phyloP scores from a whole-genome alignment of 2,329 filamentous ascomycete species.

The Penicillium crustosum region DNA sequence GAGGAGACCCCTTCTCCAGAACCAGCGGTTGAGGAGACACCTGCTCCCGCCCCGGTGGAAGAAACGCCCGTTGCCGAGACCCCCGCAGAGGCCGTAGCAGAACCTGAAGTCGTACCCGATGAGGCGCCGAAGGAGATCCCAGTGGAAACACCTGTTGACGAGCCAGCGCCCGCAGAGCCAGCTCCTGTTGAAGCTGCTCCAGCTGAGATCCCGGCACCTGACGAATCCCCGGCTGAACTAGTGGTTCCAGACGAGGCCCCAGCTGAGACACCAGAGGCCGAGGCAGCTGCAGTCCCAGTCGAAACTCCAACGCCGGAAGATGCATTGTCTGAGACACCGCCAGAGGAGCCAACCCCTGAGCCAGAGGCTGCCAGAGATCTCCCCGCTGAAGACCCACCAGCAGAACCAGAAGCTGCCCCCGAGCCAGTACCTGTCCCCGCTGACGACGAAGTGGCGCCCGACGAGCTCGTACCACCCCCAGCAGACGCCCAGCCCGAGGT shows the following conservation, averaged over 20 bases:
- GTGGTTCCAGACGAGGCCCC: conserved; percentile 11
- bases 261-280: conserved; percentile 4
- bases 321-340: conserved; percentile 2
- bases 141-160: conserved; percentile 6
- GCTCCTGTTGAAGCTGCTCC: conserved; percentile 9
- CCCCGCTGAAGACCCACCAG: conserved; percentile 7
- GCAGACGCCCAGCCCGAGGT: conserved; percentile 1
- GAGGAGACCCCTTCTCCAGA: conserved; percentile 16
- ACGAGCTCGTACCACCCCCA: conserved; percentile 5
- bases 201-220: conserved; percentile 8
- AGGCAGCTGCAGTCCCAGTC: conserved; percentile 7
- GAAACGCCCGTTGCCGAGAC: conserved; percentile 6
- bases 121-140: conserved; percentile 6
- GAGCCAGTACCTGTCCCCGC: conserved; percentile 10
- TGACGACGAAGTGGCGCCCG: conserved; percentile 11
- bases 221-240: conserved; percentile 9
- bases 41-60: conserved; percentile 11
- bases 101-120: conserved; percentile 5
- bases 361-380: conserved; percentile 7
- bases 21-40: conserved; percentile 2
- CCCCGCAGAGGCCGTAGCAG: conserved; percentile 4
- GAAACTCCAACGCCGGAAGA: conserved; percentile 5
- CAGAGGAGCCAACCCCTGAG: conserved; percentile 4
- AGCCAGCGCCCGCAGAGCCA: conserved; percentile 5
- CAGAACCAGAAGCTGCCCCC: conserved; percentile 7